phyloP scores from a whole-genome alignment of 805 yeast species.

The Isabelozyma rhagii region DNA sequence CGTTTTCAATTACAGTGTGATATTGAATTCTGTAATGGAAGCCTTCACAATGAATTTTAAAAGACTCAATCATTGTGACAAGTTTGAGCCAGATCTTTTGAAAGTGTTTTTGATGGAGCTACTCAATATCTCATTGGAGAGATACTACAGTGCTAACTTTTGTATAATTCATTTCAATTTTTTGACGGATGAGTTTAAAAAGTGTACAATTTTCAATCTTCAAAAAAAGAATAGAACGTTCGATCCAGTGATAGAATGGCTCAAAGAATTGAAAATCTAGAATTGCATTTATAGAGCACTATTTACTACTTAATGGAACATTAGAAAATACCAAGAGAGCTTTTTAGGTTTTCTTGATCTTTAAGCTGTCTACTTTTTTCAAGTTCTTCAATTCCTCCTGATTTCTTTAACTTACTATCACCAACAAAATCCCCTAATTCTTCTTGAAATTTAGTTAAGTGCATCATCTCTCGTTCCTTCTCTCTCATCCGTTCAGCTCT shows the following conservation, averaged over 20 bases:
- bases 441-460: conserved; percentile 68
- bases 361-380: conserved; percentile 66
- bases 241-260: neutral
- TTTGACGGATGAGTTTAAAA: conserved; percentile 7
- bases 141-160: conserved; percentile 7
- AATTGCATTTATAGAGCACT: neutral
- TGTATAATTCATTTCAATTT: conserved; percentile 1
- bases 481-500: conserved; percentile 80
- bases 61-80: conserved; percentile 1
- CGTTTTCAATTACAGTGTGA: neutral
- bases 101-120: conserved; percentile 10
- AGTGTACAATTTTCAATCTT: neutral
- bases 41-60: neutral
- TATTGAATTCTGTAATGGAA: neutral
- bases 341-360: conserved; percentile 69
- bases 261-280: neutral
- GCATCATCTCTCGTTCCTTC: conserved; percentile 58
- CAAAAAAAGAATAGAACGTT: neutral
- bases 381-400: conserved; percentile 87
- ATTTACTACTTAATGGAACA: too few species aligned
- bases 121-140: conserved; percentile 4
- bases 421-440: conserved; percentile 85
- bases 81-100: conserved; percentile 10
- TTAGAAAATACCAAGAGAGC: conserved; percentile 29
- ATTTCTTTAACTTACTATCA: conserved; percentile 67